Conservation (phyloP, 2,329 filamentous ascomycete genomes). For the Furcasterigmium sp. region DNA sequence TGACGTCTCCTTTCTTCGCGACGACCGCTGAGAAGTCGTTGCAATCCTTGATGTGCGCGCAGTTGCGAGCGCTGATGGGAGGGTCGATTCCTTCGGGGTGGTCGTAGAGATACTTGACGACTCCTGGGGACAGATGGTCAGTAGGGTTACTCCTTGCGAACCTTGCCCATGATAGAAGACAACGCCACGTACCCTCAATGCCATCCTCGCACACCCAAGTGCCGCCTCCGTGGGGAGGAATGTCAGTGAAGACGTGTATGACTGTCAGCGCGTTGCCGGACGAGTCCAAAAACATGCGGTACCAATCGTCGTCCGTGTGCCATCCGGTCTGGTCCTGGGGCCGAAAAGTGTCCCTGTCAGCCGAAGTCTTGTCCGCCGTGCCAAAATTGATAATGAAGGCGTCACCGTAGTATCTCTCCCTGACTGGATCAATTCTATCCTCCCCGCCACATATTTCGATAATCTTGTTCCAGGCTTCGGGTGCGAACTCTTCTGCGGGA, state of each 20-base stretch:
- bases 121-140: neutral
- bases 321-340: constrained; percentile 4
- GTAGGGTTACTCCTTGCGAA: too few species aligned
- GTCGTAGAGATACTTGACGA: constrained; percentile 6
- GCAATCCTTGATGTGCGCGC: constrained; percentile 6
- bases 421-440: constrained; percentile 5
- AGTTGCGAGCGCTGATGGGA: neutral
- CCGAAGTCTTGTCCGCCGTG: constrained; percentile 2
- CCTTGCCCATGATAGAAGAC: too few species aligned
- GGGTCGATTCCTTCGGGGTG: constrained; percentile 6
- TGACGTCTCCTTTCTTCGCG: constrained; percentile 7
- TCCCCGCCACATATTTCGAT: constrained; percentile 4
- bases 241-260: constrained; percentile 7
- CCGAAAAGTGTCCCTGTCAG: neutral
- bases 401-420: constrained; percentile 6
- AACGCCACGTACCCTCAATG: constrained; percentile 2
- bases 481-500: constrained; percentile 6
- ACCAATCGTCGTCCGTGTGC: constrained; percentile 8
- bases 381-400: constrained; percentile 7
- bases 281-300: constrained; percentile 8
- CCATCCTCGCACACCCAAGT: constrained; percentile 7
- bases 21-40: constrained; percentile 4
- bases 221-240: constrained; percentile 4
- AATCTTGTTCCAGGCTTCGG: constrained; percentile 6
- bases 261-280: constrained; percentile 5